These are phyloP conservation scores for Calycina herbarum DNA, from an alignment of 2,329 filamentous ascomycete species.

Conservation along the genomic window DNA sequence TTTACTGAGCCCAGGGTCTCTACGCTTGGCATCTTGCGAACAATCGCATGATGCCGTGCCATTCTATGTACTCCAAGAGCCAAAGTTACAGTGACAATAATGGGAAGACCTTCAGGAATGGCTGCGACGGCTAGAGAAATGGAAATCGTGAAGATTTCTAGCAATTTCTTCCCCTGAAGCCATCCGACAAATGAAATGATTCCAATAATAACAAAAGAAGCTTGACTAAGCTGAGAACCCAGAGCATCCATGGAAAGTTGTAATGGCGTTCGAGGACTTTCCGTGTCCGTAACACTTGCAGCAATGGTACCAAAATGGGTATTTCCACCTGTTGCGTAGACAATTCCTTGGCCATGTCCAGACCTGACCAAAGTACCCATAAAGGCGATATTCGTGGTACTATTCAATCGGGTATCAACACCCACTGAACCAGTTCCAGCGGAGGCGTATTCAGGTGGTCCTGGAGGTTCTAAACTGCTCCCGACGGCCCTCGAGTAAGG, in stretches of 20 bases:
- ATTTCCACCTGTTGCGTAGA: slow-evolving; percentile 91
- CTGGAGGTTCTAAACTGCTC: slow-evolving; percentile 40
- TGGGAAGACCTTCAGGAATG: slow-evolving; percentile 93
- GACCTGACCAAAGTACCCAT: slow-evolving; percentile 97
- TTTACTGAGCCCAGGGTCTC: slow-evolving; percentile 98
- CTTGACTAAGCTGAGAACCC: slow-evolving; percentile 92
- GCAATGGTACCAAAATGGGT: slow-evolving; percentile 98
- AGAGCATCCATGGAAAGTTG: slow-evolving; percentile 98
- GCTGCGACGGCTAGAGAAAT: slow-evolving; percentile 95
- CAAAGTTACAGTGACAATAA: slow-evolving; percentile 96
- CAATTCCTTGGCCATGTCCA: slow-evolving; percentile 91
- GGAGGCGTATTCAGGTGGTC: slow-evolving; percentile 58
- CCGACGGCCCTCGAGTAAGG: slow-evolving; percentile 33
- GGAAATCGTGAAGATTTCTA: slow-evolving; percentile 97
- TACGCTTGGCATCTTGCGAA: slow-evolving; percentile 92
- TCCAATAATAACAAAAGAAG: slow-evolving; percentile 91
- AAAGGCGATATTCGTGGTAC: slow-evolving; percentile 89
- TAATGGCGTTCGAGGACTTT: slow-evolving; percentile 89
- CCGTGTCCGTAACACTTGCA: slow-evolving; percentile 88
- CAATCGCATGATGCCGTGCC: slow-evolving; percentile 93
- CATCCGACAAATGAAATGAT: slow-evolving; percentile 91
- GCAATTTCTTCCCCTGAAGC: slow-evolving; percentile 80
- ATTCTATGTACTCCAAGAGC: slow-evolving; percentile 94
- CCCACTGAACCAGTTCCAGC: slow-evolving; percentile 59
- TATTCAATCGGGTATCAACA: slow-evolving; percentile 67